These are phyloP conservation scores for Apiospora phragmitis DNA, from an alignment of 2,329 filamentous ascomycete species.

Conservation along the genomic window DNA sequence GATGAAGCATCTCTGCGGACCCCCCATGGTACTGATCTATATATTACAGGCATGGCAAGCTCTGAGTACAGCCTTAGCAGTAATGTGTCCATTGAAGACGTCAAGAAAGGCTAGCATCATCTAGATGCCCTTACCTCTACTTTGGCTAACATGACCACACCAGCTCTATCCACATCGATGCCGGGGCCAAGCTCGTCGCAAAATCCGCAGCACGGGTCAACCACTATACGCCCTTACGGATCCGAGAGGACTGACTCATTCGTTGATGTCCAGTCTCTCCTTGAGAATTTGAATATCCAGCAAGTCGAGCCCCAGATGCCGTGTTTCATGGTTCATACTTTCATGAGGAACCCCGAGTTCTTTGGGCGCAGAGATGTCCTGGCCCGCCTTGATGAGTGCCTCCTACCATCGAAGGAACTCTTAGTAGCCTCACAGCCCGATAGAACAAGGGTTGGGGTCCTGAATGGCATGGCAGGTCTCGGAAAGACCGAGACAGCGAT, in stretches of 20 bases:
- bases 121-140: neutral
- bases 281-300: neutral
- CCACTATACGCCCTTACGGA: neutral
- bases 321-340: neutral
- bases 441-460: neutral
- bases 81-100: neutral
- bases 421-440: neutral
- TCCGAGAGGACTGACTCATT: neutral
- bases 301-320: neutral
- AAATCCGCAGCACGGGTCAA: neutral
- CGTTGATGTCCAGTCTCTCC: neutral
- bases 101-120: neutral
- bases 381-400: neutral
- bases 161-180: neutral
- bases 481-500: neutral
- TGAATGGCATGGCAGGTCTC: neutral
- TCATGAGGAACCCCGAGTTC: neutral
- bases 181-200: neutral
- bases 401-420: neutral
- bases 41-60: neutral
- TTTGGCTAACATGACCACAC: neutral
- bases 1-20: neutral
- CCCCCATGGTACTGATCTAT: neutral
- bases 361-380: neutral
- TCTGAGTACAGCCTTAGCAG: neutral